Percentiles rank a stretch among this genome's conserved stretches.
Evolutionary conservation across 192 early-diverging fungal genomes (phyloP).

Genomic region (Podila clonocystis): DNA sequence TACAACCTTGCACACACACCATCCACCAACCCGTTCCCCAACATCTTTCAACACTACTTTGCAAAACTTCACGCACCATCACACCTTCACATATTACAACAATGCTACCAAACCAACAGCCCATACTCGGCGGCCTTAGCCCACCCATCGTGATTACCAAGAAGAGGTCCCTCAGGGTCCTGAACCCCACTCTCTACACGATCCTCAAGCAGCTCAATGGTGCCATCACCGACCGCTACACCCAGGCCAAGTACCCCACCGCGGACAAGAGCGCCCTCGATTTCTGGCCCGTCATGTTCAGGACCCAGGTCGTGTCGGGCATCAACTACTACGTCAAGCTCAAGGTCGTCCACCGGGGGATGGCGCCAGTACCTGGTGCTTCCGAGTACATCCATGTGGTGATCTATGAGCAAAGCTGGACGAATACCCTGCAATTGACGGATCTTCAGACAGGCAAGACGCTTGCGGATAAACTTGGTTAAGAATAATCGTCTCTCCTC

Average conservation of each 20-base stretch:
- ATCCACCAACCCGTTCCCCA: background rate
- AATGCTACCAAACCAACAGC: background rate
- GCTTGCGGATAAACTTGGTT: background rate
- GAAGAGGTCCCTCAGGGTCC: constrained; percentile 1
- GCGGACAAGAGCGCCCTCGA: background rate
- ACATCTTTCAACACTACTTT: background rate
- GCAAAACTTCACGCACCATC: background rate
- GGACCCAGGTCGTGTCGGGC: constrained; percentile 28
- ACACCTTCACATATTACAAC: background rate
- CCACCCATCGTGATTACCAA: background rate
- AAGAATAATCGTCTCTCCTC: background rate
- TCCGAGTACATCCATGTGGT: constrained; percentile 19
- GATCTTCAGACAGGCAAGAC: constrained; percentile 13
- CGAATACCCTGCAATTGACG: constrained; percentile 2
- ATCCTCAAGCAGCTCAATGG: background rate
- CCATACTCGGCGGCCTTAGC: background rate
- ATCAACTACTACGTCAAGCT: constrained; percentile 35
- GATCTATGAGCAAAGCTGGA: constrained; percentile 26
- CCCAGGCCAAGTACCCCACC: background rate
- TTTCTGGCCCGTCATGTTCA: constrained; percentile 13
- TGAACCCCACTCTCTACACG: constrained; percentile 6
- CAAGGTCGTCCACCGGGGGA: constrained; percentile 1
- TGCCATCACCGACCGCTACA: background rate
- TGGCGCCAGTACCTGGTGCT: too few relatives aligned
- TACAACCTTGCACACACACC: background rate